Base-by-base conservation (phyloP, 768 basidiomycete species). In the Termitomyces sp. region DNA sequence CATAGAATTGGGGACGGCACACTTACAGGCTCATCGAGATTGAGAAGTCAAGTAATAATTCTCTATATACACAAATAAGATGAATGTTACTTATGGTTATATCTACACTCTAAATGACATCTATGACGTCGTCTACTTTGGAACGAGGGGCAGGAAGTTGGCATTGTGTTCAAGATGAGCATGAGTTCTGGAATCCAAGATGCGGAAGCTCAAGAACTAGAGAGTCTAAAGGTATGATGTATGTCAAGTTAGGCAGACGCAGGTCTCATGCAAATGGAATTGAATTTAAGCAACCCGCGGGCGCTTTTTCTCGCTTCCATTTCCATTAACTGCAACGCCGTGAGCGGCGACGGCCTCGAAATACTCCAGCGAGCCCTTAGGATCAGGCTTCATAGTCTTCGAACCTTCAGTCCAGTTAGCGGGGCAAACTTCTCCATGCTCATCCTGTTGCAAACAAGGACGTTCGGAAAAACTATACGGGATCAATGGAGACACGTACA, bases 341-440 rank as follows among this genome's bases (percentile, higher is more conserved):
- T 65, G 63, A 7, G 57, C 54, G 10, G 56, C 60, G 35, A 69
- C 62, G 38, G 76, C 62, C 40, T 66, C 65, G 65, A 94, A 94
- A 70, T 91, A 94, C 61, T 91, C 89, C 41, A 89, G 73, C 57
- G 86, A 84, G 26, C 73, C 84, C 53, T 78, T 75, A 8, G 89
- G 87, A 70, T 91, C 85, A 28, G 88, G 76, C 70, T 91, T 92
- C 77, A 93, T 91, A 44, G 91, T 91, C 74, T 84, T 85, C 56
- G 75, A 72, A 37, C 91, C 89, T 66, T 91, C 86, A 15, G 76
- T 84, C 94, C 94, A 96, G 72, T 91, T 91, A 12, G 85, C 87
- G 15, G 94, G 94, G 78, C 94, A 96, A 21, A 94, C 94, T 69
- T 97, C 93, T 26, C 94, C 94, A 66, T 93, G 82, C 69, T 86